Base-by-base conservation (phyloP, 2,329 filamentous ascomycete species). In the Arthrinium phaeospermum region DNA sequence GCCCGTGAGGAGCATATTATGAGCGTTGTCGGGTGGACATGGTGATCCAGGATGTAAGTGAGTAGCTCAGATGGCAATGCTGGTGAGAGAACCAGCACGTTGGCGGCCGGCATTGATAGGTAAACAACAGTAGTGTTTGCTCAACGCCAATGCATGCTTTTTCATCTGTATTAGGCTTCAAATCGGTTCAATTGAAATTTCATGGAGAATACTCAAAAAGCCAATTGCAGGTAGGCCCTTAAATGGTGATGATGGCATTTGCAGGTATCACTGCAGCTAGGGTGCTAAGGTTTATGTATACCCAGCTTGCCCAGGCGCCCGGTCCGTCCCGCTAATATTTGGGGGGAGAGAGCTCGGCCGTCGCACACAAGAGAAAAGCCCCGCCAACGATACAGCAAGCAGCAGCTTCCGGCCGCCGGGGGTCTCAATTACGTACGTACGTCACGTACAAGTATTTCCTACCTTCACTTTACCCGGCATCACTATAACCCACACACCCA, bases 1-100 rank as follows among this genome's bases (percentile, higher is more conserved):
- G 88, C 83, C 72, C 88, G 90, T 0, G 90, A 85, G 22, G 88
- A 90, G 81, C 94, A 95, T 74, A 98, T 83, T 73, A 98, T 81
- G 67, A 98, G 81, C 0, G 90, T 92, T 0, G 91, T 92, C 2
- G 89, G 89, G 71, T 88, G 81, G 4, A 80, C 76, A 72, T 91
- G 86, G 51, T 86, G 81, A 5, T 87, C 81, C 70, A 96, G 82
- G 70, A 96, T 82, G 79, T 91, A 88, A 70, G 88, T 84, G 68
- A 97, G 85, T 64, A 97, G 85, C 77, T 92, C 87, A 12, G 87
- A 86, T 6, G 88, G 90, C 2, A 87, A 84, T 27, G 86, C 83
- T 49, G 89, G 86, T 10, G 88, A 82, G 71, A 91, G 81, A 57
- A 90, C 83, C 70, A 86, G 73, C 19, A 76, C 72, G 47, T 71